phyloP scores from a whole-genome alignment of 2,329 filamentous ascomycete species.

The Microsporum canis region DNA sequence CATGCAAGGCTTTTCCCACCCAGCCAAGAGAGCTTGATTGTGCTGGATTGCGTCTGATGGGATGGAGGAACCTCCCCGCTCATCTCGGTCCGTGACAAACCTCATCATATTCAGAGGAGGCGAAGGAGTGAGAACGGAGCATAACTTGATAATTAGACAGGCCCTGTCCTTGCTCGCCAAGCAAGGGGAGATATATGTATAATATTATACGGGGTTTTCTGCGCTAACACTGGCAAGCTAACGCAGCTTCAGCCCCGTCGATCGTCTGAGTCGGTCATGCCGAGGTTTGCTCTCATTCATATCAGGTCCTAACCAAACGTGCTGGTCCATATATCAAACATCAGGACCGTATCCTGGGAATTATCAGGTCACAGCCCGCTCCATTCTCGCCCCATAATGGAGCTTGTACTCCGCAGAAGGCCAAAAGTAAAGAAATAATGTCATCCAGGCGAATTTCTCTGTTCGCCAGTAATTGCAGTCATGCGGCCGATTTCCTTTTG shows the following conservation, averaged over 20 bases:
- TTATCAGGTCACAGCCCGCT: background rate
- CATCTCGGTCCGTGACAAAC: slow-evolving; percentile 3
- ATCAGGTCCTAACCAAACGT: background rate
- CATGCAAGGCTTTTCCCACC: background rate
- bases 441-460: background rate
- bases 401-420: no score
- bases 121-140: background rate
- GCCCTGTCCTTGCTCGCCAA: background rate
- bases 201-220: background rate
- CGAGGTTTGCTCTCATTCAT: background rate
- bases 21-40: background rate
- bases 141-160: background rate
- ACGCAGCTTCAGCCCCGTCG: background rate
- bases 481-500: background rate
- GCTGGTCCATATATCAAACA: background rate
- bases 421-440: background rate
- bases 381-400: background rate
- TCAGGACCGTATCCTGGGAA: background rate
- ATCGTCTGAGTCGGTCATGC: slow-evolving; percentile 3
- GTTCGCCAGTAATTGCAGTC: background rate
- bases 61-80: background rate
- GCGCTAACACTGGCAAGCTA: background rate
- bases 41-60: background rate
- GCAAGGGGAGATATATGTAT: background rate
- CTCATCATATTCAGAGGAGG: background rate